These are phyloP conservation scores for Cladophialophora exuberans DNA, from an alignment of 2,329 filamentous ascomycete genomes.

Conservation along the genomic window DNA sequence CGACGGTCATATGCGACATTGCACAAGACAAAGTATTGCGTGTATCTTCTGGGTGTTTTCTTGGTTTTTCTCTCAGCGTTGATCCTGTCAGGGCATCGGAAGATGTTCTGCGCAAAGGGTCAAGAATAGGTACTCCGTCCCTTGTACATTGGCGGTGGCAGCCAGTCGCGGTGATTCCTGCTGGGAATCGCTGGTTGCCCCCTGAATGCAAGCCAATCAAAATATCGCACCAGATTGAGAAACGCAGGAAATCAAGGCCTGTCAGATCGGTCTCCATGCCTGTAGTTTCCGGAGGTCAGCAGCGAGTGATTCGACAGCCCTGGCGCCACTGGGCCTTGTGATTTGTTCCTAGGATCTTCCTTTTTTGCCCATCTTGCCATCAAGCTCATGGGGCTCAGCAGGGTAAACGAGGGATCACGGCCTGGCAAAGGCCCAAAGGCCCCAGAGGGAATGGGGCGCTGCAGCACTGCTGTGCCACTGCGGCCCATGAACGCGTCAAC, in stretches of 20 bases:
- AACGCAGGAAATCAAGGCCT: slow-evolving; percentile 11
- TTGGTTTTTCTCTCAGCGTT: no score
- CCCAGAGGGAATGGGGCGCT: not conserved
- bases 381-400: slow-evolving; percentile 13
- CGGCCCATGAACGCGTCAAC: slow-evolving; percentile 10
- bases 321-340: slow-evolving; percentile 7
- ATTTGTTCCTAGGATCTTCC: not conserved
- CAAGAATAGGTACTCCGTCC: slow-evolving; percentile 25
- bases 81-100: not conserved
- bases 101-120: slow-evolving; percentile 4
- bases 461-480: slow-evolving; percentile 13
- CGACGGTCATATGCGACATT: no score
- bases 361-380: not conserved
- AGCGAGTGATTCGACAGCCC: slow-evolving; percentile 2
- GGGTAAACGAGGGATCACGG: not conserved
- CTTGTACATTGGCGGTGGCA: not conserved
- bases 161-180: not conserved
- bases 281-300: slow-evolving; percentile 3
- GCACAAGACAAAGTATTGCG: not conserved
- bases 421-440: no score
- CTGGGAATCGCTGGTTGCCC: not conserved
- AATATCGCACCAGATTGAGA: not conserved
- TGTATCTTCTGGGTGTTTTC: no score
- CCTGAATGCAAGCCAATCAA: slow-evolving; percentile 9
- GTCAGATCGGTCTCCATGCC: slow-evolving; percentile 5